Evolutionary conservation across 2,329 filamentous ascomycete genomes (phyloP).

Genomic region (Fusarium nelsonii): DNA sequence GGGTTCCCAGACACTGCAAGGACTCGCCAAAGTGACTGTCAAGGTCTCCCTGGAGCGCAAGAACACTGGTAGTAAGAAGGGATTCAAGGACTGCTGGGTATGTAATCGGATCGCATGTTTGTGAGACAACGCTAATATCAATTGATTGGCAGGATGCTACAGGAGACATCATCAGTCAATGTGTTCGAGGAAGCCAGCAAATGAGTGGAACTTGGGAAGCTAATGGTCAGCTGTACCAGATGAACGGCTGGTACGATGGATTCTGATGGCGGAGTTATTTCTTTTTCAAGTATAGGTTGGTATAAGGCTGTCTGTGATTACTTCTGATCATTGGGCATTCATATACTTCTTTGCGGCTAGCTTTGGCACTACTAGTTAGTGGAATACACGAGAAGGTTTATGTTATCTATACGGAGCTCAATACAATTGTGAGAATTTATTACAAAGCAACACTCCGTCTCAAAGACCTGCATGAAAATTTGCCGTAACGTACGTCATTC

Average conservation of each 20-base stretch:
- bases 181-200: neutral
- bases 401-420: too few relatives aligned
- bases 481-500: too few relatives aligned
- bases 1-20: neutral
- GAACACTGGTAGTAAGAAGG: constrained; percentile 25
- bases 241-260: neutral
- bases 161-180: neutral
- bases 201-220: constrained; percentile 1
- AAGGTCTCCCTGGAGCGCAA: constrained; percentile 27
- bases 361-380: too few relatives aligned
- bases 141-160: constrained; percentile 13
- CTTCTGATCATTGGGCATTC: too few relatives aligned
- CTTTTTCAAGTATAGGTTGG: too few relatives aligned
- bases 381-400: too few relatives aligned
- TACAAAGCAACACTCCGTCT: too few relatives aligned
- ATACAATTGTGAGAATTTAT: too few relatives aligned
- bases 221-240: neutral
- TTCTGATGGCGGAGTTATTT: too few relatives aligned
- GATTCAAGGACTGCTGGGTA: constrained; percentile 38
- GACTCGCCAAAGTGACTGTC: constrained; percentile 1
- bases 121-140: neutral
- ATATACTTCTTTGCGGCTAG: too few relatives aligned
- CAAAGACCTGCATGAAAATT: too few relatives aligned
- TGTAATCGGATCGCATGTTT: neutral
- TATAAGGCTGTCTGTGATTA: too few relatives aligned